Conservation (phyloP, 2,329 filamentous ascomycete genomes). For the Chalara sp. region DNA sequence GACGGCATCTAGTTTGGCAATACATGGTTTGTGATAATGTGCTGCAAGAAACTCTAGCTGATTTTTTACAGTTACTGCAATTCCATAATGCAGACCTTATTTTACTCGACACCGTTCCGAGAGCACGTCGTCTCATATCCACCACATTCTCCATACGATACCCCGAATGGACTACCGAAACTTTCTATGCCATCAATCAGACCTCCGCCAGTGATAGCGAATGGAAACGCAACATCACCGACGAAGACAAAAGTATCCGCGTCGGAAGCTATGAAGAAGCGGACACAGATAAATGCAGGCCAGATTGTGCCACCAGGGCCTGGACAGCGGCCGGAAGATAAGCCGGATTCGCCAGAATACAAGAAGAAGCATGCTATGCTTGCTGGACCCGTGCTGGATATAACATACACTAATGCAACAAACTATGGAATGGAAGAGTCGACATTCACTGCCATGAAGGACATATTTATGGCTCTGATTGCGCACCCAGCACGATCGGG, state of each 20-base stretch:
- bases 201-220: slow-evolving; percentile 45
- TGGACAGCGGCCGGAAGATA: slow-evolving; percentile 69
- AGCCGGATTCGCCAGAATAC: slow-evolving; percentile 89
- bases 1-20: slow-evolving; percentile 72
- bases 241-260: slow-evolving; percentile 46
- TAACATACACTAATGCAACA: slow-evolving; percentile 71
- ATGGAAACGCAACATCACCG: slow-evolving; percentile 37
- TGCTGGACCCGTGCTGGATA: slow-evolving; percentile 77
- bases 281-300: slow-evolving; percentile 46
- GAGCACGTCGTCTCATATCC: slow-evolving; percentile 93
- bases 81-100: slow-evolving; percentile 94
- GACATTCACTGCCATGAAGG: slow-evolving; percentile 88
- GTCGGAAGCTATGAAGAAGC: slow-evolving; percentile 49
- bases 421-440: slow-evolving; percentile 92
- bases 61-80: slow-evolving; percentile 76
- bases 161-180: slow-evolving; percentile 53
- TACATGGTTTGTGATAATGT: slow-evolving; percentile 65
- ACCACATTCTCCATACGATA: slow-evolving; percentile 60
- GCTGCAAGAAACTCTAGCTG: slow-evolving; percentile 12
- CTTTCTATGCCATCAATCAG: slow-evolving; percentile 41
- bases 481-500: slow-evolving; percentile 76
- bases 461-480: slow-evolving; percentile 89
- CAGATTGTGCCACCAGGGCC: slow-evolving; percentile 47
- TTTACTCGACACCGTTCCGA: slow-evolving; percentile 90
- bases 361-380: slow-evolving; percentile 95